Percentiles rank a stretch among this genome's conserved stretches.
Evolutionary conservation across 257 asterid genomes (phyloP).

Genomic region (Datura wrightii): DNA sequence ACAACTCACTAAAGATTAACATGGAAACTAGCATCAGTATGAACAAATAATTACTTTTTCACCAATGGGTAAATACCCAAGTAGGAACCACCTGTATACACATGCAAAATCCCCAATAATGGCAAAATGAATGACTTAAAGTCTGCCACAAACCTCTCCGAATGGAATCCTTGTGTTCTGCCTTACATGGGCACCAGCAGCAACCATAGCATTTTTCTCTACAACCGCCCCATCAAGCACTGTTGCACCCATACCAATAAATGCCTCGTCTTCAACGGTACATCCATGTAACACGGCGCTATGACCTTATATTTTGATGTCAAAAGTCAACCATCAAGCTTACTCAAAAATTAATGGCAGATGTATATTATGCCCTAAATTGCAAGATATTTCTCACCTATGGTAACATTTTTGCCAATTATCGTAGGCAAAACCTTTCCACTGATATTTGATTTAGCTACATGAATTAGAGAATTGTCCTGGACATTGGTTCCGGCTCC

Average conservation of each 20-base stretch:
- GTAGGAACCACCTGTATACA: not conserved
- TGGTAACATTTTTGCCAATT: conserved; percentile 87
- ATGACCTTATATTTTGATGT: conserved; percentile 62
- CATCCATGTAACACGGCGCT: conserved; percentile 94
- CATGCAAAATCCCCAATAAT: not conserved
- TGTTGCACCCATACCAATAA: conserved; percentile 94
- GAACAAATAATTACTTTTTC: not conserved
- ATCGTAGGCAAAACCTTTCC: conserved; percentile 88
- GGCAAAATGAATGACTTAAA: conserved; percentile 23
- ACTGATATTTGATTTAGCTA: conserved; percentile 85
- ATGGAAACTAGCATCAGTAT: not conserved
- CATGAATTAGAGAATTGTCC: conserved; percentile 93
- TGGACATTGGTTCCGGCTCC: conserved; percentile 96
- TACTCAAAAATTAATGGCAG: not conserved
- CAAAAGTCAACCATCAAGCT: conserved; percentile 30
- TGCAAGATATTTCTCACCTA: conserved; percentile 61
- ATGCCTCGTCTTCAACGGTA: conserved; percentile 92
- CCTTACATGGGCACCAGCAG: conserved; percentile 99
- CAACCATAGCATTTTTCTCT: conserved; percentile 96
- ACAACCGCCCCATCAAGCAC: conserved; percentile 94
- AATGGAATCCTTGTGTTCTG: conserved; percentile 85
- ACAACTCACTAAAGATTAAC: not conserved
- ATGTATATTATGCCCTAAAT: not conserved
- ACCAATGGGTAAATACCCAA: not conserved
- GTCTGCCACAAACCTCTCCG: conserved; percentile 72